phyloP scores from a whole-genome alignment of 2,329 filamentous ascomycete genomes.

The Cucurbitaria berberidis region DNA sequence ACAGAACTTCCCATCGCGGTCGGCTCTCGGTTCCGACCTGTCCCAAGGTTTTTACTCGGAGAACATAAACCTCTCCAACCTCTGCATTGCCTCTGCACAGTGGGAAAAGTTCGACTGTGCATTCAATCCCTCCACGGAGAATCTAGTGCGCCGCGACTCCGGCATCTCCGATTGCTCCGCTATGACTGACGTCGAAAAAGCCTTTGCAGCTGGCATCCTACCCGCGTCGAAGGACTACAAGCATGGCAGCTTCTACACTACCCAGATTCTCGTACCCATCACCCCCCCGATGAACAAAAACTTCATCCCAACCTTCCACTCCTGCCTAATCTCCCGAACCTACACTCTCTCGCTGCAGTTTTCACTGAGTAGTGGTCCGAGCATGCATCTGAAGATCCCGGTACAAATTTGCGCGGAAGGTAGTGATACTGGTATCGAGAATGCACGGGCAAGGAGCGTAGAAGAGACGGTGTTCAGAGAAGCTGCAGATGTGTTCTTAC shows the following conservation, averaged over 20 bases:
- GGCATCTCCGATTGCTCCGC: slow-evolving; percentile 46
- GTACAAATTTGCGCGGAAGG: slow-evolving; percentile 53
- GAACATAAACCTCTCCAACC: slow-evolving; percentile 59
- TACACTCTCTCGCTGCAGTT: slow-evolving; percentile 68
- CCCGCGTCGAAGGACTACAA: slow-evolving; percentile 51
- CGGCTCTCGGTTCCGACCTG: slow-evolving; percentile 51
- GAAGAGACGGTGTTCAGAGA: slow-evolving; percentile 34
- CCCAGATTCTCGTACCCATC: slow-evolving; percentile 68
- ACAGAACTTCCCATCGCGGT: slow-evolving; percentile 56
- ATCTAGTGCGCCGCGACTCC: slow-evolving; percentile 49
- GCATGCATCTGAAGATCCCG: slow-evolving; percentile 52
- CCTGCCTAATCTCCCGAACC: slow-evolving; percentile 68
- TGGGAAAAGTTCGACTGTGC: slow-evolving; percentile 59
- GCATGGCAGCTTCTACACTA: slow-evolving; percentile 63
- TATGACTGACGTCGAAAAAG: slow-evolving; percentile 15
- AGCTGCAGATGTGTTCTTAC: slow-evolving; percentile 44
- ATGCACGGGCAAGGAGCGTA: slow-evolving; percentile 38
- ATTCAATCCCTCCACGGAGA: slow-evolving; percentile 37
- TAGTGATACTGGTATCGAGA: slow-evolving; percentile 43
- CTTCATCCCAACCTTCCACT: slow-evolving; percentile 73
- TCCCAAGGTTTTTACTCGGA: slow-evolving; percentile 61
- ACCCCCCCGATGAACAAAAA: slow-evolving; percentile 65
- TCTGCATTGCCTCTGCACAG: slow-evolving; percentile 62
- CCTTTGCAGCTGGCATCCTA: slow-evolving; percentile 39
- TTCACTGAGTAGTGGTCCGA: slow-evolving; percentile 50